Base-by-base conservation (phyloP, 2,329 filamentous ascomycete species). In the Ophiostoma triangulosporum region DNA sequence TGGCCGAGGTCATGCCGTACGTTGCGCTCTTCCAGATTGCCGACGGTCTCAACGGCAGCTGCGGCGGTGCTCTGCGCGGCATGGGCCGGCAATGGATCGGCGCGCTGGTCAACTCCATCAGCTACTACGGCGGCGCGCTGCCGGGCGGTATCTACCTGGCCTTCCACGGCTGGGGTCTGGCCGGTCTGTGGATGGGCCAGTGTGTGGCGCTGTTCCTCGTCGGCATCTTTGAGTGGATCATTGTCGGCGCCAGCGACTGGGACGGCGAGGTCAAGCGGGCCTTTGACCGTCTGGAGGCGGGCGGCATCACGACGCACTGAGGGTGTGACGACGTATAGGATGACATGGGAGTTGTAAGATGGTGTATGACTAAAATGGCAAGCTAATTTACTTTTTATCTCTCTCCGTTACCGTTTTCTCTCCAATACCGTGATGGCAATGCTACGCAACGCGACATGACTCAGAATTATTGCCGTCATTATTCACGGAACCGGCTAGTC, bases 1-100 rank as follows among this genome's bases (percentile, higher is more conserved):
- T 89, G 0, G 79, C 84, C 0, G 70, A 83, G 15, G 84, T 95
- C 26, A 82, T 95, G 73, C 89, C 89, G 0, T 91, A 83, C 61
- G 88, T 95, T 1, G 89, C 88, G 0, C 71, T 95, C 2, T 95
- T 95, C 67, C 88, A 95, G 69, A 90, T 95, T 56, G 88, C 88
- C 0, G 88, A 95, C 64, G 89, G 88, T 0, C 69, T 95, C 32
- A 93, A 93, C 62, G 88, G 88, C 1, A 86, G 81, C 56, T 95
- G 88, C 63, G 88, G 89, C 1, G 88, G 89, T 1, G 80, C 81
- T 20, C 69, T 95, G 14, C 70, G 88, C 58, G 89, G 88, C 0
- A 93, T 91, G 86, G 89, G 88, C 2, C 72, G 86, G 53, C 88
- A 95, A 66, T 88, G 90, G 73, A 76, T 94, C 50, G 89, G 89